phyloP scores from a whole-genome alignment of 192 early-diverging fungal species.

The Phlyctochytrium bullatum region DNA sequence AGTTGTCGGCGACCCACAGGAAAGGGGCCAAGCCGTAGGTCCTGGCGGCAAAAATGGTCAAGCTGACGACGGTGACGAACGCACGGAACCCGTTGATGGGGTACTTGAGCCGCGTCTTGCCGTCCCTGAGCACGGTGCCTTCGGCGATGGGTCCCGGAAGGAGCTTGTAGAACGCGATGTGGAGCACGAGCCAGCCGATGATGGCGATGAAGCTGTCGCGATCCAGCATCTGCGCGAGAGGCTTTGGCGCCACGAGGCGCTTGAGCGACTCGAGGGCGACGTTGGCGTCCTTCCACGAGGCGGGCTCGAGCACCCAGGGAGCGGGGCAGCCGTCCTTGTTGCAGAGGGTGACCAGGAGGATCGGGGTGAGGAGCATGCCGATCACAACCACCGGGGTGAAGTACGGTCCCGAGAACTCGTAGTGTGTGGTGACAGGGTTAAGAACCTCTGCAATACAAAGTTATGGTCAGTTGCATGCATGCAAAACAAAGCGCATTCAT shows the following conservation, averaged over 20 bases:
- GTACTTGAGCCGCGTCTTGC: conserved; percentile 67
- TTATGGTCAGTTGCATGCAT: no score
- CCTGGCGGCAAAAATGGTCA: conserved; percentile 40
- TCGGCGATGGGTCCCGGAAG: conserved; percentile 65
- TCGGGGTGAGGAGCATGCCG: conserved; percentile 10
- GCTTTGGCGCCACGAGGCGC: not conserved
- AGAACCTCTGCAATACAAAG: conserved; percentile 5
- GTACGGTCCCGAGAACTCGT: conserved; percentile 70
- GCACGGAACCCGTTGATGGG: conserved; percentile 66
- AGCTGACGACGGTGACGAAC: conserved; percentile 37
- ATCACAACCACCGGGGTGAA: conserved; percentile 22
- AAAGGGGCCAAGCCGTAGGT: conserved; percentile 60
- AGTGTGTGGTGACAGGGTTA: conserved; percentile 49
- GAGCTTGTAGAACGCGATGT: conserved; percentile 63
- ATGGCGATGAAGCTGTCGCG: conserved; percentile 16
- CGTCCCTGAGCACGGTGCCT: conserved; percentile 72
- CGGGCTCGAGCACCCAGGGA: conserved; percentile 1
- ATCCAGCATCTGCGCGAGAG: not conserved
- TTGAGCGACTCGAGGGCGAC: conserved; percentile 2
- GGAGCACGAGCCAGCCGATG: conserved; percentile 65
- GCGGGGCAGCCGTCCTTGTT: conserved; percentile 28
- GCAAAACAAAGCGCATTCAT: no score
- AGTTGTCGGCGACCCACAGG: conserved; percentile 82
- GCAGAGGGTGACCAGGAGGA: conserved; percentile 25
- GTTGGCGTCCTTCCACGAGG: not conserved